Conservation (phyloP, 768 basidiomycete species). For the Lepiota venenata region DNA sequence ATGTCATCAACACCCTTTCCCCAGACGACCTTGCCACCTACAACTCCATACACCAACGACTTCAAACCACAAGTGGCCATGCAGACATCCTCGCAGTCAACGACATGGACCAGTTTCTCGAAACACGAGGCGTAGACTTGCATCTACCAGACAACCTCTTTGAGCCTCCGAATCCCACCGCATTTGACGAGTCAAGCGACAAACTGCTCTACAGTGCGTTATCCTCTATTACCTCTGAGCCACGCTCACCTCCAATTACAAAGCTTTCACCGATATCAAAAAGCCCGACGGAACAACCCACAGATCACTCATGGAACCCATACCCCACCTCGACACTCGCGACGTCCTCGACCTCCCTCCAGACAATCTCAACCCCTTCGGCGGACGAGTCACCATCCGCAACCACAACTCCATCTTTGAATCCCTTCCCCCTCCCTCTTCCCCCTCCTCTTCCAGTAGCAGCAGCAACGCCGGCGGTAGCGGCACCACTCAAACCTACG, state of each 20-base stretch:
- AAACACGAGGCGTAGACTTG: not conserved
- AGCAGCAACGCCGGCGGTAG: no score
- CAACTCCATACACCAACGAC: not conserved
- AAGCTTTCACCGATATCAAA: not conserved
- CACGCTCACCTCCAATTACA: no score
- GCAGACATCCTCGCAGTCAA: not conserved
- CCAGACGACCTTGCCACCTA: not conserved
- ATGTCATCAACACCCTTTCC: not conserved
- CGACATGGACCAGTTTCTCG: constrained; percentile 1
- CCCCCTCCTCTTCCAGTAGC: not conserved
- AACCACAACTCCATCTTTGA: constrained; percentile 72
- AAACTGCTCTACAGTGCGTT: not conserved
- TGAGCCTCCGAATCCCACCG: not conserved
- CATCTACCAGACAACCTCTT: not conserved
- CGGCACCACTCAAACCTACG: constrained; percentile 13
- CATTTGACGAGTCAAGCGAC: not conserved
- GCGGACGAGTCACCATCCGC: constrained; percentile 62
- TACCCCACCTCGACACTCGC: constrained; percentile 60
- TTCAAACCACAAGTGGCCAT: not conserved
- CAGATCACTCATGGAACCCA: constrained; percentile 62
- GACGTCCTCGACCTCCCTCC: constrained; percentile 54
- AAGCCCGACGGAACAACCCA: not conserved
- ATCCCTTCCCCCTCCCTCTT: constrained; percentile 4
- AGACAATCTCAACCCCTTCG: constrained; percentile 45
- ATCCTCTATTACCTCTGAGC: no score